These are phyloP conservation scores for Triangularia setosa DNA, from an alignment of 2,329 filamentous ascomycete genomes.

Conservation along the genomic window DNA sequence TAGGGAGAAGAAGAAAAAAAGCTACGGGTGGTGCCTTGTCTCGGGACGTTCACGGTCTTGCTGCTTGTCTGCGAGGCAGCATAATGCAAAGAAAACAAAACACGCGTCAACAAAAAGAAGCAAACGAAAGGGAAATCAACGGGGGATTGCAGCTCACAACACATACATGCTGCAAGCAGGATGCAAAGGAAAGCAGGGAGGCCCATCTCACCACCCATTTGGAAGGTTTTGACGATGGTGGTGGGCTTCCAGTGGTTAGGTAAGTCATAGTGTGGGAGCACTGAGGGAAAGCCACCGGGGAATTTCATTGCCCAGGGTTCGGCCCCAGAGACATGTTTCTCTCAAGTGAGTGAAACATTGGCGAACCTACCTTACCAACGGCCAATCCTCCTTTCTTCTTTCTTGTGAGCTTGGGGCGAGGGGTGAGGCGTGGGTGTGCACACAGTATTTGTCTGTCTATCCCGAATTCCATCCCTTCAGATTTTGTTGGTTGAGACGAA, in stretches of 20 bases:
- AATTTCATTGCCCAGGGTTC: background rate
- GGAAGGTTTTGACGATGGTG: background rate
- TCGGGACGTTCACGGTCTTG: background rate
- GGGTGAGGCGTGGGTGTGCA: background rate
- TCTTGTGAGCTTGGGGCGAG: background rate
- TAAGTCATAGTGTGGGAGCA: background rate
- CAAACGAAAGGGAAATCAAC: background rate
- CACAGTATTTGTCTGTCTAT: background rate
- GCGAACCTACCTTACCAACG: background rate
- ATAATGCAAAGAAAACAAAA: background rate
- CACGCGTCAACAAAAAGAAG: background rate
- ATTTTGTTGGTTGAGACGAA: background rate
- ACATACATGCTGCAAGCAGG: background rate
- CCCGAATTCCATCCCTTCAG: background rate
- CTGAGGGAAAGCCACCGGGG: conserved; percentile 1
- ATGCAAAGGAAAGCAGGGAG: background rate
- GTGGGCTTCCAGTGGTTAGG: background rate
- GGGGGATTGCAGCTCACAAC: background rate
- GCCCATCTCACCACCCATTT: background rate
- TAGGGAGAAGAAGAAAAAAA: background rate
- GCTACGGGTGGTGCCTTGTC: background rate
- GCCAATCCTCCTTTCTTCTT: background rate
- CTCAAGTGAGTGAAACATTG: background rate
- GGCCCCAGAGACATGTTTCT: background rate
- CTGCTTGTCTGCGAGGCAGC: background rate